phyloP scores from a whole-genome alignment of 2,329 filamentous ascomycete genomes.

The Colletotrichum sp. region DNA sequence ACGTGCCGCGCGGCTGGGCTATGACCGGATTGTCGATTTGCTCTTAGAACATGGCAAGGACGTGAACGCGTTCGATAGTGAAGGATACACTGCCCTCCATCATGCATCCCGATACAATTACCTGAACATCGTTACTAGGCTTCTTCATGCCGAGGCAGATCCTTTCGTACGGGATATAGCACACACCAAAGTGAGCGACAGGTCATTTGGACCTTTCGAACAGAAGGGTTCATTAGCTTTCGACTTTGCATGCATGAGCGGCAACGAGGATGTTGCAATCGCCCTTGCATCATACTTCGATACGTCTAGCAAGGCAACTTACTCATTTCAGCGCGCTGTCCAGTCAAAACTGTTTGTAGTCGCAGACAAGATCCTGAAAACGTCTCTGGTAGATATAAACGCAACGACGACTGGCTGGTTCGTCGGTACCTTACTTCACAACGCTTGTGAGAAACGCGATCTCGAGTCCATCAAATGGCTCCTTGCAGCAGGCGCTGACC shows the following conservation, averaged over 20 bases:
- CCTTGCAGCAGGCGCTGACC: conserved; percentile 27
- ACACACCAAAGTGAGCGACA: conserved; percentile 19
- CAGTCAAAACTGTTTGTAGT: conserved; percentile 19
- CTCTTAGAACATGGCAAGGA: not conserved
- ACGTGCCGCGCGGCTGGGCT: not conserved
- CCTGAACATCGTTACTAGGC: conserved; percentile 26
- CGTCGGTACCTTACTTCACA: conserved; percentile 22
- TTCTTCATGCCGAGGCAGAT: conserved; percentile 41
- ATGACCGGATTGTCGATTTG: not conserved
- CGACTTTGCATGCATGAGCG: not conserved
- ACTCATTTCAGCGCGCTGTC: conserved; percentile 32
- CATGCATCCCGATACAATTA: conserved; percentile 36
- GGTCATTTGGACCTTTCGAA: not conserved
- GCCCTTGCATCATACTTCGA: conserved; percentile 30
- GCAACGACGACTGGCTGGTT: conserved; percentile 4
- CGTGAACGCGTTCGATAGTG: not conserved
- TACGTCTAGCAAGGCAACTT: conserved; percentile 25
- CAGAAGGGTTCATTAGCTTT: not conserved
- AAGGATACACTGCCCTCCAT: conserved; percentile 31
- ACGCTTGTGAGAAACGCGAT: not conserved
- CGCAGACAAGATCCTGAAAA: conserved; percentile 31
- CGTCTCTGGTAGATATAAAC: conserved; percentile 37
- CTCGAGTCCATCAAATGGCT: conserved; percentile 12
- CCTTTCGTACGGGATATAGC: conserved; percentile 26
- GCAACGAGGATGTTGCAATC: not conserved